Conservation (phyloP, 2,329 filamentous ascomycete genomes). For the Neofusicoccum parvum region DNA sequence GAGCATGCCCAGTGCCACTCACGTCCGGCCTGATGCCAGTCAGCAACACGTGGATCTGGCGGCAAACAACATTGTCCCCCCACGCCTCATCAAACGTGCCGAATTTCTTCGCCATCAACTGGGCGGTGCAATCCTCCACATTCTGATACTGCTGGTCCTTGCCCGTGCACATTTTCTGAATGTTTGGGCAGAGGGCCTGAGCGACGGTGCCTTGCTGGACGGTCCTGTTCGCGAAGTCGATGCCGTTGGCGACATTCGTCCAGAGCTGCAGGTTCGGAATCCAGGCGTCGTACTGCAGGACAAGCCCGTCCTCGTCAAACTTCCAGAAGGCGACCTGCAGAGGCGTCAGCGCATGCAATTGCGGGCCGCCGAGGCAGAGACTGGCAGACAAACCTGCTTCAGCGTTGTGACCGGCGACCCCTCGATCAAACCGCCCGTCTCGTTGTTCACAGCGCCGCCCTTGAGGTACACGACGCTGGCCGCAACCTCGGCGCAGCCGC, state of each 20-base stretch:
- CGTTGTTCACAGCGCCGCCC: constrained; percentile 30
- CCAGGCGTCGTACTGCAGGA: constrained; percentile 48
- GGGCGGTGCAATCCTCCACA: constrained; percentile 36
- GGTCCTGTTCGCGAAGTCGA: constrained; percentile 32
- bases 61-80: constrained; percentile 49
- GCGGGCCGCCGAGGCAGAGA: neutral
- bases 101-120: constrained; percentile 38
- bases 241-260: constrained; percentile 34
- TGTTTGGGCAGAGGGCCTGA: constrained; percentile 34
- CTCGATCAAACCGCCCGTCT: constrained; percentile 33
- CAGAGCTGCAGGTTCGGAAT: constrained; percentile 47
- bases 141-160: constrained; percentile 41
- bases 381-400: constrained; percentile 32
- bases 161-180: constrained; percentile 41
- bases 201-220: constrained; percentile 30
- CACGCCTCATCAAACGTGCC: constrained; percentile 48
- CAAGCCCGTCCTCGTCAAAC: constrained; percentile 48
- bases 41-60: constrained; percentile 46
- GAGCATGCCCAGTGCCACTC: neutral
- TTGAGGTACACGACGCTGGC: constrained; percentile 42
- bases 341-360: neutral
- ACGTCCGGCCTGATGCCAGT: constrained; percentile 30
- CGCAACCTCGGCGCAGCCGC: constrained; percentile 41
- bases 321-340: constrained; percentile 48
- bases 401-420: constrained; percentile 34